Evolutionary conservation across 257 asterid species (phyloP).

Genomic region (Linaria vulgaris): DNA sequence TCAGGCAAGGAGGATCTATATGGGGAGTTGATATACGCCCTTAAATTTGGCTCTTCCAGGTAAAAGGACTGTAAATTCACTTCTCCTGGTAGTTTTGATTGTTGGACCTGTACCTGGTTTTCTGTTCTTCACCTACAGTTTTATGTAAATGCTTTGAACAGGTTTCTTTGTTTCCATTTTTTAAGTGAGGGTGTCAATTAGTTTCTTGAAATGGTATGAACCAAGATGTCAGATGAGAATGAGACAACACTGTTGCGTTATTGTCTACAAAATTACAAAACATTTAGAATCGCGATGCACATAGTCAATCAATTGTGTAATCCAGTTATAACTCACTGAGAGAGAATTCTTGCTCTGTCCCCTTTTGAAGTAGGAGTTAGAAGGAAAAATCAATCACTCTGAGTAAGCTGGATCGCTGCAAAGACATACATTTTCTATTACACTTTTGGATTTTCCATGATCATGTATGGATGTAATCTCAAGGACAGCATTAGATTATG

Average conservation of each 20-base stretch:
- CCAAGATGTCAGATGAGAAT: not conserved
- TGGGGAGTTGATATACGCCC: conserved; percentile 72
- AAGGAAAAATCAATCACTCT: conserved; percentile 12
- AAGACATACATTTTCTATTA: conserved; percentile 7
- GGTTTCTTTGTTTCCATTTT: not conserved
- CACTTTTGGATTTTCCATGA: conserved; percentile 21
- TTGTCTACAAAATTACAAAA: not conserved
- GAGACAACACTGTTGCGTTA: not conserved
- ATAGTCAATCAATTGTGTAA: not conserved
- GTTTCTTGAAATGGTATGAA: no score
- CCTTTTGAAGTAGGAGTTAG: conserved; percentile 13
- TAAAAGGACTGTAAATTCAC: conserved; percentile 32
- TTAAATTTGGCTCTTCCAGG: conserved; percentile 77
- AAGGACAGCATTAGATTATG: conserved; percentile 11
- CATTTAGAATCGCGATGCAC: not conserved
- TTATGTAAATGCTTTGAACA: not conserved
- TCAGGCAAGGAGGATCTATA: conserved; percentile 54
- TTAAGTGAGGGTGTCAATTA: conserved; percentile 12
- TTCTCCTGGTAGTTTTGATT: conserved; percentile 17
- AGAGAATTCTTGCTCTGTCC: not conserved
- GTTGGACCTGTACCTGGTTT: conserved; percentile 13
- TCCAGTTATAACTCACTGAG: not conserved
- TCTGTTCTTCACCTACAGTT: conserved; percentile 18
- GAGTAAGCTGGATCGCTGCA: conserved; percentile 20
- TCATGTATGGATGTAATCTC: conserved; percentile 1